Conservation (phyloP, 495 filamentous ascomycete genomes). For the Penicillium lagena region DNA sequence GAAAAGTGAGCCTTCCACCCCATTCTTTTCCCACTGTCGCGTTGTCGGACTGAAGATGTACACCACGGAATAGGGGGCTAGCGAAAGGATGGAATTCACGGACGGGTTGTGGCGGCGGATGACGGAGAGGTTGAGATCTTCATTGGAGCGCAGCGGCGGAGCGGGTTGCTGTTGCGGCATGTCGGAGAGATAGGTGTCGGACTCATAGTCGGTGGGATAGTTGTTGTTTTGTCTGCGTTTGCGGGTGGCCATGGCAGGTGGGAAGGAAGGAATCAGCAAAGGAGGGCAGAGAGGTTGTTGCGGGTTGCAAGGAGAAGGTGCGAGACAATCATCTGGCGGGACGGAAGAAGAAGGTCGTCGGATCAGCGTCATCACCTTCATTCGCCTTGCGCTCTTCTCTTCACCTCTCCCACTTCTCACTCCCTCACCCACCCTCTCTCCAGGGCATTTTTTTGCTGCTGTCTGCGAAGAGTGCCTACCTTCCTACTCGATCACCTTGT, state of each 20-base stretch:
- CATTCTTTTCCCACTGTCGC: constrained; percentile 68
- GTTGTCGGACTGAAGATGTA: constrained; percentile 62
- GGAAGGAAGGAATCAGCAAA: background rate
- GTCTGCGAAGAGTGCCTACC: background rate
- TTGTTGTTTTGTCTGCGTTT: constrained; percentile 30
- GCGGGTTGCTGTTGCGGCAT: constrained; percentile 23
- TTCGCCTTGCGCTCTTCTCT: background rate
- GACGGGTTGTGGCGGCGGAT: constrained; percentile 66
- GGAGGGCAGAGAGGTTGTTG: too few species aligned
- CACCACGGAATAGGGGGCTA: constrained; percentile 72
- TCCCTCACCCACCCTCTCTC: background rate
- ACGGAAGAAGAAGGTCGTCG: background rate
- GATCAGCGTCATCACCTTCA: background rate
- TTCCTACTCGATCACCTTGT: background rate
- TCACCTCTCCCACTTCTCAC: background rate
- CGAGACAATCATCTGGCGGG: background rate
- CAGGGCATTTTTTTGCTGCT: background rate
- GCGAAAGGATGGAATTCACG: constrained; percentile 60
- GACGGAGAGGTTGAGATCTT: constrained; percentile 75
- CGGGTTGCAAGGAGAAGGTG: too few species aligned
- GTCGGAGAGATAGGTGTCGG: constrained; percentile 42
- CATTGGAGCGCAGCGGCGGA: constrained; percentile 57
- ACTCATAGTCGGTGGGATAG: constrained; percentile 62
- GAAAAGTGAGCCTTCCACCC: constrained; percentile 76
- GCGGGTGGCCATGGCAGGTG: constrained; percentile 23